A percentile compares a stretch with the other conserved stretches of the same genome.
Conservation (phyloP, 2,329 filamentous ascomycete genomes). For the Fusarium stilboides region DNA sequence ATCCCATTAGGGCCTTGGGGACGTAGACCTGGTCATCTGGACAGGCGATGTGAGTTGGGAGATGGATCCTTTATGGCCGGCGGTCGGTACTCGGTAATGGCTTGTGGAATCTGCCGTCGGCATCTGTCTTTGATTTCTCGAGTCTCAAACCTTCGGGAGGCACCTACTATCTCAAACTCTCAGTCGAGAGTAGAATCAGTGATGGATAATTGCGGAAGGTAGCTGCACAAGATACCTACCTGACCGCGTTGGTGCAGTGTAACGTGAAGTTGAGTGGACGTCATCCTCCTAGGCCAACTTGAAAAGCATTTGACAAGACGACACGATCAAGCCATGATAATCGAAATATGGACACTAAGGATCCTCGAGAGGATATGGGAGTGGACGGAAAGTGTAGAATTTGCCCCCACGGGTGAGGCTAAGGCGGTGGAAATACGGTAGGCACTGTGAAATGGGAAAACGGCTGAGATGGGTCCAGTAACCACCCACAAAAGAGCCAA, state of each 20-base stretch:
- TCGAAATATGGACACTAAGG: fast-evolving
- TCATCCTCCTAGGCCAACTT: neutral
- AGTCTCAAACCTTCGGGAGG: neutral
- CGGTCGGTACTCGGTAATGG: neutral
- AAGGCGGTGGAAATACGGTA: constrained; percentile 6
- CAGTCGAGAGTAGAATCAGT: fast-evolving
- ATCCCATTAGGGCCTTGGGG: too few relatives aligned
- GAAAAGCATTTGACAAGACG: neutral
- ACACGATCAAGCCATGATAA: neutral
- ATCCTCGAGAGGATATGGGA: neutral
- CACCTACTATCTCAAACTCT: too few relatives aligned
- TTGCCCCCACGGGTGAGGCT: neutral
- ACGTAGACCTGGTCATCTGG: too few relatives aligned
- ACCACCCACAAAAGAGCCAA: neutral
- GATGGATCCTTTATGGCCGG: neutral
- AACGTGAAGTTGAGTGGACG: neutral
- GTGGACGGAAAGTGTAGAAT: neutral
- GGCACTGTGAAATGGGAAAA: neutral
- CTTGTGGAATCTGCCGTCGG: neutral
- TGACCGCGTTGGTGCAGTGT: neutral
- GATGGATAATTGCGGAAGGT: neutral
- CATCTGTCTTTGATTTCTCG: neutral
- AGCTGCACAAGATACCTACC: too few relatives aligned
- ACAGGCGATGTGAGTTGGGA: neutral
- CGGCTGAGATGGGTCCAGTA: constrained; percentile 1